Percentiles rank a stretch among this genome's conserved stretches.
These are phyloP conservation scores for Barnettozyma sp. DNA, from an alignment of 805 yeast species.

Conservation along the genomic window DNA sequence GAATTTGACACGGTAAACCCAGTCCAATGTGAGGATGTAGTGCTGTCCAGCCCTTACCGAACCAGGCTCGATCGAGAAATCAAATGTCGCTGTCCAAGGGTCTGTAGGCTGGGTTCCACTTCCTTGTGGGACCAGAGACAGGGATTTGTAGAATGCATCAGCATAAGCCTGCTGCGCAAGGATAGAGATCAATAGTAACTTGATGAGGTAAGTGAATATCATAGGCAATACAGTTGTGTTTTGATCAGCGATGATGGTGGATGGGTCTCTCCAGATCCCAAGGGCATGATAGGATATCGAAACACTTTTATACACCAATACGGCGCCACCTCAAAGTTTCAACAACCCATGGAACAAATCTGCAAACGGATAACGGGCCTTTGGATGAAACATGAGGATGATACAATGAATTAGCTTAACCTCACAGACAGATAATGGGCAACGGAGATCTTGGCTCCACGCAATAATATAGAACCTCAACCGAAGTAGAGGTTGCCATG, in stretches of 20 bases:
- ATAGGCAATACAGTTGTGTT: neutral
- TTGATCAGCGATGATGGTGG: neutral
- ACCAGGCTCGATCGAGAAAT: conserved; percentile 23
- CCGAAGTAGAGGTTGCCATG: too few species aligned
- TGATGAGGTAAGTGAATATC: conserved; percentile 1
- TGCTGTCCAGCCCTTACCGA: conserved; percentile 15
- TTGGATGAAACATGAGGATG: neutral
- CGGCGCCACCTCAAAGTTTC: too few species aligned
- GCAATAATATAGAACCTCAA: too few species aligned
- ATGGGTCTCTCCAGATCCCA: too few species aligned
- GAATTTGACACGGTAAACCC: conserved; percentile 31
- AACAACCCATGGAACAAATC: too few species aligned
- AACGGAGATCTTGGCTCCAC: too few species aligned
- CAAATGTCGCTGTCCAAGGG: conserved; percentile 30
- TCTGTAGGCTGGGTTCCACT: conserved; percentile 23
- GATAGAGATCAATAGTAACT: conserved; percentile 3
- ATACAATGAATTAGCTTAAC: too few species aligned
- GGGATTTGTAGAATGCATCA: conserved; percentile 6
- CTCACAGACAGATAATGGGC: too few species aligned
- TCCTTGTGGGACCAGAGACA: conserved; percentile 5
- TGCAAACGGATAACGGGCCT: too few species aligned
- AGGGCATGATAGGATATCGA: too few species aligned
- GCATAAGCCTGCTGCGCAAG: conserved; percentile 2
- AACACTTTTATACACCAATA: too few species aligned
- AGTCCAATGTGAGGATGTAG: conserved; percentile 25